Conservation (phyloP, 352 stramenopile genomes). For the Globisporangium splendens region DNA sequence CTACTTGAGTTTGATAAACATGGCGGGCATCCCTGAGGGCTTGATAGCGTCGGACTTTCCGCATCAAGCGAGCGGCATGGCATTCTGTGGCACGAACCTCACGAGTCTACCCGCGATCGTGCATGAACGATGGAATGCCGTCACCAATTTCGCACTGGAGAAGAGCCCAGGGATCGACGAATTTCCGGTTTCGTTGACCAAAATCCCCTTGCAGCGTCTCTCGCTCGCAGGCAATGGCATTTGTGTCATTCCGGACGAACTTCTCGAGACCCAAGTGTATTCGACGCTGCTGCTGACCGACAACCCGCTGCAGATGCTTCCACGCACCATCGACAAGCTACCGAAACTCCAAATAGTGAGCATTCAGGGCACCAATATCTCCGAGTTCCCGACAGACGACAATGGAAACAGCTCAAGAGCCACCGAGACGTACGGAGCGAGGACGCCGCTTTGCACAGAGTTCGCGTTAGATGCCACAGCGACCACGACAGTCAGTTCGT, state of each 20-base stretch:
- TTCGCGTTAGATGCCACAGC: background rate
- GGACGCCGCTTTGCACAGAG: conserved; percentile 5
- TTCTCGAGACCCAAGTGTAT: background rate
- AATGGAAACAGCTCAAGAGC: background rate
- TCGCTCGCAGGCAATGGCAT: conserved; percentile 12
- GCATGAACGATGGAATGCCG: conserved; percentile 5
- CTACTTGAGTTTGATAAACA: conserved; percentile 7
- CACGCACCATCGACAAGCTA: background rate
- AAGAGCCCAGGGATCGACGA: conserved; percentile 2
- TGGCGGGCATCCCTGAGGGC: conserved; percentile 10
- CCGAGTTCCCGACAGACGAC: conserved; percentile 1
- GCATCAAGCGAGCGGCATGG: conserved; percentile 1
- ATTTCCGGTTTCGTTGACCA: conserved; percentile 2
- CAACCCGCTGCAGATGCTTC: conserved; percentile 9
- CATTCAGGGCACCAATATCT: conserved; percentile 1
- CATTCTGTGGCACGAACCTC: conserved; percentile 13
- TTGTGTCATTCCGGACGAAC: background rate
- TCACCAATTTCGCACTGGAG: conserved; percentile 5
- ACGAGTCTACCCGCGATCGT: conserved; percentile 3
- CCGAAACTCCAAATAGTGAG: conserved; percentile 2
- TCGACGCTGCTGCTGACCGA: background rate
- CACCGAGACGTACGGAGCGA: background rate
- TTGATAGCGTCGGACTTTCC: conserved; percentile 4
- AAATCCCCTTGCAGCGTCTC: conserved; percentile 2
- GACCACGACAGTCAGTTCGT: conserved; percentile 1